Evolutionary conservation across 768 basidiomycete genomes (phyloP).

Genomic region (Fomitopsis serialis): DNA sequence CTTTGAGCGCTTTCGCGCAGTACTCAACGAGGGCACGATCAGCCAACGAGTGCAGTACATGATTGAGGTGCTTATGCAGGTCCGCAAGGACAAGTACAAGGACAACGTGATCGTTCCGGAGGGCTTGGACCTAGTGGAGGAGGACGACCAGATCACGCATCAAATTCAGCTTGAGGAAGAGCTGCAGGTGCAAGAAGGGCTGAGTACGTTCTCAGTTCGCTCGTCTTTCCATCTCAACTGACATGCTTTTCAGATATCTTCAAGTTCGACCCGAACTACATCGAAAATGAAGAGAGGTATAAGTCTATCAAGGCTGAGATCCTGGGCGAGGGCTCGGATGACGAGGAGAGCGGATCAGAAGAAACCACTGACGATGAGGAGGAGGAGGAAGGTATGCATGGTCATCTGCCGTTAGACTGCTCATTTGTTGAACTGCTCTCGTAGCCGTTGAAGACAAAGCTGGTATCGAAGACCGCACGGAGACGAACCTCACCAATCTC

Average conservation of each 20-base stretch:
- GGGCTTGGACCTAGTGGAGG: conserved; percentile 93
- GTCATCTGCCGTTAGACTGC: conserved; percentile 6
- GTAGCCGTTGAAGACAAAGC: conserved; percentile 71
- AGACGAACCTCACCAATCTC: conserved; percentile 93
- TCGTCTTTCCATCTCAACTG: neutral
- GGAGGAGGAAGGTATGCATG: conserved; percentile 39
- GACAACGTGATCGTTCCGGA: conserved; percentile 95
- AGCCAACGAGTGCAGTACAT: conserved; percentile 98
- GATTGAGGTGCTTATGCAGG: conserved; percentile 99
- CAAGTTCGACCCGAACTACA: conserved; percentile 84
- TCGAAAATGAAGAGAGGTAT: conserved; percentile 94
- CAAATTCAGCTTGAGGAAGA: conserved; percentile 90
- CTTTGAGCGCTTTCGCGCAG: conserved; percentile 94
- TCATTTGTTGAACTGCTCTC: conserved; percentile 2
- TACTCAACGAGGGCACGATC: conserved; percentile 91
- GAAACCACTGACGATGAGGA: conserved; percentile 48
- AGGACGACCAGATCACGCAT: conserved; percentile 97
- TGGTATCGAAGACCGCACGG: conserved; percentile 92
- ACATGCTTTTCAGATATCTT: conserved; percentile 66
- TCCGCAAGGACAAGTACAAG: conserved; percentile 98
- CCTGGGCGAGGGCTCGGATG: conserved; percentile 81
- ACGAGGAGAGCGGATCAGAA: conserved; percentile 61
- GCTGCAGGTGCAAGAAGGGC: conserved; percentile 86
- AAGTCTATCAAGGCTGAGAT: conserved; percentile 89
- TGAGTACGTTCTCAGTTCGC: conserved; percentile 58